phyloP scores from a whole-genome alignment of 352 stramenopile genomes.

The Blastocystis hominis region DNA sequence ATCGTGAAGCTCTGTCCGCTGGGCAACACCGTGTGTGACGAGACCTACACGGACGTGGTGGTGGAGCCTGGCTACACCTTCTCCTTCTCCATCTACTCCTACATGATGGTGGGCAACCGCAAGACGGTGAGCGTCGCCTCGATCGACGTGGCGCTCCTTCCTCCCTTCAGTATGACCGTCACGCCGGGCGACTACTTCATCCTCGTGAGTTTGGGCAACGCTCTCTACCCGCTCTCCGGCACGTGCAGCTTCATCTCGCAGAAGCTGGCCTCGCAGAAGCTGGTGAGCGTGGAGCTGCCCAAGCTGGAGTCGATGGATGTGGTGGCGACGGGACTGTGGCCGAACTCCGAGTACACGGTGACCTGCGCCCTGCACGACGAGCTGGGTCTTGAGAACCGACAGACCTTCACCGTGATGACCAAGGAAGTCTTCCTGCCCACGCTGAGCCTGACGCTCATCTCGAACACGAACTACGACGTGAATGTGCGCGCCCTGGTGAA shows the following conservation, averaged over 20 bases:
- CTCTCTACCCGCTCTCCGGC: constrained; percentile 10
- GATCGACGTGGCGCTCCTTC: background rate
- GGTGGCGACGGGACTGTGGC: background rate
- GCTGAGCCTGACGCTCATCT: background rate
- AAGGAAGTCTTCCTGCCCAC: background rate
- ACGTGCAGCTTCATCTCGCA: background rate
- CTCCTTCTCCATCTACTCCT: constrained; percentile 28
- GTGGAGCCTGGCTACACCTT: constrained; percentile 29
- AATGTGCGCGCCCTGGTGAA: background rate
- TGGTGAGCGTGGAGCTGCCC: background rate
- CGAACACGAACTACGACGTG: constrained; percentile 7
- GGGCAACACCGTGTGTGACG: background rate
- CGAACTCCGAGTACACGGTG: background rate
- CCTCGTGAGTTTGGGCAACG: background rate
- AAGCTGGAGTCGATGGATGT: background rate
- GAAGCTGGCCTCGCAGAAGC: background rate
- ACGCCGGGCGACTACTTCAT: constrained; percentile 2
- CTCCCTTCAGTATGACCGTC: background rate
- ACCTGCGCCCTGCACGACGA: constrained; percentile 11
- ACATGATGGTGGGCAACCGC: background rate
- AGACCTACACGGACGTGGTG: constrained; percentile 16
- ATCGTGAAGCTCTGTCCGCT: constrained; percentile 25
- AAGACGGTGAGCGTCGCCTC: background rate
- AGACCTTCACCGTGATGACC: background rate
- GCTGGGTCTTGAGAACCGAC: background rate